Conservation (phyloP, 2,329 filamentous ascomycete species). For the Fusarium illudens region DNA sequence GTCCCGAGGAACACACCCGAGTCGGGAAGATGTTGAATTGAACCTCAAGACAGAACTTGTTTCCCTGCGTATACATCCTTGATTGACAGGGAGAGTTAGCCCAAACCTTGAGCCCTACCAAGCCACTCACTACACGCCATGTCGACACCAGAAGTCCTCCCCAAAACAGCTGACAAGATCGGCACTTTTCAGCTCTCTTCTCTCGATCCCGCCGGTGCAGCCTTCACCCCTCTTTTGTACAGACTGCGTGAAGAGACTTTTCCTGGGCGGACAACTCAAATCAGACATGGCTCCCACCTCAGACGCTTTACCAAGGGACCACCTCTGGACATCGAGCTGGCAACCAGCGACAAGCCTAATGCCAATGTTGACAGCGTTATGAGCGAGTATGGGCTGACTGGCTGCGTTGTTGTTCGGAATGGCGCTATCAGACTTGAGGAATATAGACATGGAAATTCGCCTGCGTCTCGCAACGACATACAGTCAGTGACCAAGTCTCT, state of each 20-base stretch:
- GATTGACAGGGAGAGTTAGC: not conserved
- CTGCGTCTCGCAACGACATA: slow-evolving; percentile 21
- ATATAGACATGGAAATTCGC: slow-evolving; percentile 26
- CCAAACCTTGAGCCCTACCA: not conserved
- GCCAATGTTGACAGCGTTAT: slow-evolving; percentile 16
- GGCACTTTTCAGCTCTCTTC: slow-evolving; percentile 24
- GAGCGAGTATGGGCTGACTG: slow-evolving; percentile 21
- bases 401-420: slow-evolving; percentile 21
- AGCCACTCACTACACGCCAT: not conserved
- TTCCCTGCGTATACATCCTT: not conserved
- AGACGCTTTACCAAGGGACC: slow-evolving; percentile 13
- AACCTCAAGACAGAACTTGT: not conserved
- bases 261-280: slow-evolving; percentile 19
- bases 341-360: not conserved
- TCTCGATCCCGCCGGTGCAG: slow-evolving; percentile 12
- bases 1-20: not conserved
- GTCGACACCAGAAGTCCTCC: not conserved
- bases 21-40: not conserved
- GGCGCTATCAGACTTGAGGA: slow-evolving; percentile 16
- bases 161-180: slow-evolving; percentile 3
- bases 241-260: slow-evolving; percentile 30
- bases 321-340: not conserved
- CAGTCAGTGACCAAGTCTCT: slow-evolving; percentile 30
- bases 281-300: slow-evolving; percentile 25
- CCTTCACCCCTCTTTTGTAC: slow-evolving; percentile 32